Evolutionary conservation across 768 basidiomycete genomes (phyloP).

Genomic region (Chalciporus pseudorubinellus): DNA sequence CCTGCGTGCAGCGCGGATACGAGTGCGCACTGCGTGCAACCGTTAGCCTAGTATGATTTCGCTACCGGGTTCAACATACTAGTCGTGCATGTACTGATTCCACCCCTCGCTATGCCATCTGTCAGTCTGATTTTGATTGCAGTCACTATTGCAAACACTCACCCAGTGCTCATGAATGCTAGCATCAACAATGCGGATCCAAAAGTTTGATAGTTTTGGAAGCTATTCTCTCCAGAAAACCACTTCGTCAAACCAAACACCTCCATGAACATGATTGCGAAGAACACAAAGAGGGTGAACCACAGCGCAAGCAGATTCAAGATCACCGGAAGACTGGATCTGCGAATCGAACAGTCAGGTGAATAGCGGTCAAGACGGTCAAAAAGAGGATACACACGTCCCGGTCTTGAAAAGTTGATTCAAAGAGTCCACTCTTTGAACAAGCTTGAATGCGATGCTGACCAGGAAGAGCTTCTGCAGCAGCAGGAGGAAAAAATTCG

Average conservation of each 20-base stretch:
- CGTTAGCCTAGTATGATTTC: neutral
- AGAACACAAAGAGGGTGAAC: conserved; percentile 89
- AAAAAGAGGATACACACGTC: conserved; percentile 53
- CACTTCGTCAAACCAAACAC: conserved; percentile 91
- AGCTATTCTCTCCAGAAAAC: conserved; percentile 63
- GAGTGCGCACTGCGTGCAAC: conserved; percentile 53
- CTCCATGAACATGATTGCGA: conserved; percentile 83
- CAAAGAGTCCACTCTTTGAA: conserved; percentile 80
- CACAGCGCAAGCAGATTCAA: conserved; percentile 82
- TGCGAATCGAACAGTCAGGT: conserved; percentile 26
- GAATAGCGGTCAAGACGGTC: neutral
- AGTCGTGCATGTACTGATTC: conserved; percentile 98
- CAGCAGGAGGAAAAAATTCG: conserved; percentile 55
- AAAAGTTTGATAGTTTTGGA: conserved; percentile 78
- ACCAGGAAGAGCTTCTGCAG: conserved; percentile 91
- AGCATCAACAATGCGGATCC: conserved; percentile 84
- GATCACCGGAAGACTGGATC: conserved; percentile 85
- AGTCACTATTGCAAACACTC: conserved; percentile 24
- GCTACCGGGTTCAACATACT: conserved; percentile 40
- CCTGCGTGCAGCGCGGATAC: conserved; percentile 79
- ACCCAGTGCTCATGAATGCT: conserved; percentile 93
- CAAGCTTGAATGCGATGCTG: conserved; percentile 90
- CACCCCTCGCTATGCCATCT: conserved; percentile 71
- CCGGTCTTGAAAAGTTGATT: conserved; percentile 98
- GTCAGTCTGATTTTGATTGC: conserved; percentile 2